Evolutionary conservation across 2,329 filamentous ascomycete species (phyloP).

Genomic region (Amylocarpus encephaloides): DNA sequence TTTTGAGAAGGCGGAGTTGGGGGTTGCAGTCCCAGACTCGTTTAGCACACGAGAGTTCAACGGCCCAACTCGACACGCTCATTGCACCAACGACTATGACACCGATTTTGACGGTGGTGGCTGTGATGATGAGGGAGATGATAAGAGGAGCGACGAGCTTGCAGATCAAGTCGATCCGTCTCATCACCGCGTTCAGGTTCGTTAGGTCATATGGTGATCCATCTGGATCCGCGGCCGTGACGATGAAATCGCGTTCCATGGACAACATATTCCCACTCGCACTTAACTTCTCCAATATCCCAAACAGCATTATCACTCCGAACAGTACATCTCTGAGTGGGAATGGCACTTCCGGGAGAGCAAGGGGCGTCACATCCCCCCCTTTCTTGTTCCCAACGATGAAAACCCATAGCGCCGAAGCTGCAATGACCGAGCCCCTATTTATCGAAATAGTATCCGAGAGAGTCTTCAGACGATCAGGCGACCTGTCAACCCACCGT

Average conservation of each 20-base stretch:
- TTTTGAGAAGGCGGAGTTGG: constrained; percentile 28
- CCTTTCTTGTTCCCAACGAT: constrained; percentile 22
- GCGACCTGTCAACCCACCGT: constrained; percentile 37
- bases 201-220: constrained; percentile 35
- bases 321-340: constrained; percentile 31
- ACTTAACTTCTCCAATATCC: constrained; percentile 38
- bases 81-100: constrained; percentile 41
- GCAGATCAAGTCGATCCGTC: constrained; percentile 51
- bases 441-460: constrained; percentile 38
- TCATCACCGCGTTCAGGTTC: constrained; percentile 46
- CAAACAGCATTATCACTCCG: constrained; percentile 33
- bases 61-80: constrained; percentile 36
- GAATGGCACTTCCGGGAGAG: not conserved
- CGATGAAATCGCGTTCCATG: constrained; percentile 43
- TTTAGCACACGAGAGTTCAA: constrained; percentile 36
- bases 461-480: constrained; percentile 36
- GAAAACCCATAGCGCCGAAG: constrained; percentile 37
- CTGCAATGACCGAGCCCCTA: constrained; percentile 35
- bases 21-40: constrained; percentile 35
- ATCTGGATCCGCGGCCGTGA: constrained; percentile 31
- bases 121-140: constrained; percentile 41
- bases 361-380: not conserved
- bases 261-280: constrained; percentile 39
- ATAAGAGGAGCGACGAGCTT: constrained; percentile 48
- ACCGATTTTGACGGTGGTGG: constrained; percentile 37